Evolutionary conservation across 2,329 filamentous ascomycete genomes (phyloP), one percentile per base, ranked within the genome.

Genomic region (Hymenoscyphus linearis): DNA sequence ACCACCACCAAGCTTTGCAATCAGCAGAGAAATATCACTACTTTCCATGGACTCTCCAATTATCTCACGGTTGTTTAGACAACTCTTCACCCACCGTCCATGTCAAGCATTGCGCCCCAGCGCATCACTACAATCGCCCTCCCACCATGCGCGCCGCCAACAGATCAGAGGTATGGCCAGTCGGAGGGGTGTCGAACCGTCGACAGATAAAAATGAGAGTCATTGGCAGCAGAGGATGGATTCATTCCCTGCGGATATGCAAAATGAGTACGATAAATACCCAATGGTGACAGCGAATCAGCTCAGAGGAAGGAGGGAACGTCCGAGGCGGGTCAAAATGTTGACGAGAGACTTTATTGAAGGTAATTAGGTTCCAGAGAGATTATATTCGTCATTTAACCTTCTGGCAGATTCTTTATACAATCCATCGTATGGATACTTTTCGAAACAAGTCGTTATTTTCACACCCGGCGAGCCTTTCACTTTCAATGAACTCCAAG

Each of bases 291-390:
- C 92, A 9, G 85, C 91, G n/a, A 82, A 88, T 66, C 87, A 91
- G 64, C 78, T 99, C 67, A 86, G 88, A 67, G 79, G 76, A 67
- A 82, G 89, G 59, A 86, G 79, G 58, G 88, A 96, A 72, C 81
- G 95, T 71, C 95, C 95, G 52, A 85, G 84, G 71, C 84, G 89
- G 74, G 93, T 96, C 67, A 97, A 96, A 83, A 99, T 99, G 95
- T 78, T 97, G 71, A 90, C 96, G 73, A 85, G 96, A 67, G 96
- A 99, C 80, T 99, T 99, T 73, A 95, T 99, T 72, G 95, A 99
- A 75, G 93, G 90, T 92, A 72, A 67, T 74, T 74, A 35, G 25
- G 26, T 44, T 26, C 16, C 22, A 7, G 37, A 26, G 10, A 50
- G 12, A 18, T 52, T 57, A 47, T 58, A 34, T 54, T 58, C 37